A percentile compares a stretch with the other conserved stretches of the same genome.
phyloP scores from a whole-genome alignment of 257 asterid genomes.

The Nicotiana otophora region DNA sequence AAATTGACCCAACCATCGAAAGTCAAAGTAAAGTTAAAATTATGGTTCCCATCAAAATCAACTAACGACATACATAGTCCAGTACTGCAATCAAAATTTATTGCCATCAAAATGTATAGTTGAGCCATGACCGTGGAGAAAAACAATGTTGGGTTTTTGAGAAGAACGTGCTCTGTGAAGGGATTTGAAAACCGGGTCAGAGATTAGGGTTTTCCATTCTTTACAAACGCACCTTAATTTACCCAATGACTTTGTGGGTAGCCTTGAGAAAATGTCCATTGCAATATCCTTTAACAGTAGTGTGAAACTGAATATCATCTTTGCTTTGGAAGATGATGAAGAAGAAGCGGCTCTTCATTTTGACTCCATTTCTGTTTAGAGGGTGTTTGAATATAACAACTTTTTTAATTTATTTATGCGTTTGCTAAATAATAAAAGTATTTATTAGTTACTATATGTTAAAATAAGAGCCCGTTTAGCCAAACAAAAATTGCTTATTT shows the following conservation, averaged over 20 bases:
- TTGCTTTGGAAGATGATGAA: too few relatives aligned
- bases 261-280: slow-evolving; percentile 36
- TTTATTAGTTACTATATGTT: too few relatives aligned
- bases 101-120: too few relatives aligned
- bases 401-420: too few relatives aligned
- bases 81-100: too few relatives aligned
- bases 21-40: slow-evolving; percentile 30
- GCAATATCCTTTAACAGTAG: slow-evolving; percentile 35
- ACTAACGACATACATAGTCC: slow-evolving; percentile 22
- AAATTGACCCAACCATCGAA: slow-evolving; percentile 32
- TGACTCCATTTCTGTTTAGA: too few relatives aligned
- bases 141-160: slow-evolving; percentile 19
- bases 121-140: too few relatives aligned
- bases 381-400: too few relatives aligned
- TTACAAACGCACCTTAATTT: slow-evolving; percentile 53
- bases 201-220: slow-evolving; percentile 40
- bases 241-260: slow-evolving; percentile 42
- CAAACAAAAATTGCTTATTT: too few relatives aligned
- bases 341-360: too few relatives aligned
- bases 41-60: slow-evolving; percentile 36
- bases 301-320: neutral
- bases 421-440: too few relatives aligned
- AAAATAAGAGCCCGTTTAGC: too few relatives aligned
- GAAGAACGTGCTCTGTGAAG: slow-evolving; percentile 21
- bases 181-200: slow-evolving; percentile 31